These are phyloP conservation scores for Thielaviopsis musarum DNA, from an alignment of 2,329 filamentous ascomycete species.

Conservation along the genomic window DNA sequence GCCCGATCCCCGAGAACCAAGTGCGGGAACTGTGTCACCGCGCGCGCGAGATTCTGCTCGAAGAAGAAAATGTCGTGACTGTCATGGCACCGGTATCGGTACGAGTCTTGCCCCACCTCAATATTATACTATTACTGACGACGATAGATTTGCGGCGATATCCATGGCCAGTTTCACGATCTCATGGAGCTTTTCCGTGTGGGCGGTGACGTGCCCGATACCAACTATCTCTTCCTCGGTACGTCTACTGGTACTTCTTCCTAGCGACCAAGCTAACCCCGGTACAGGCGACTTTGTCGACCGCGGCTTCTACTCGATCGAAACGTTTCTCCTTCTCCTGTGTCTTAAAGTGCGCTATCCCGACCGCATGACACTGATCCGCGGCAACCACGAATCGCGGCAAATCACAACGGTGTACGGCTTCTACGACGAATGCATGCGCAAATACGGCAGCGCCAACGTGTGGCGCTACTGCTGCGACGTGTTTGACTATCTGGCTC, in stretches of 20 bases:
- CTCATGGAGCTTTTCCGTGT: constrained; percentile 93
- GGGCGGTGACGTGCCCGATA: constrained; percentile 84
- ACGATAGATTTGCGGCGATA: constrained; percentile 75
- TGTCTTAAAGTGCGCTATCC: constrained; percentile 96
- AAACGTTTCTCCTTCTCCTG: constrained; percentile 87
- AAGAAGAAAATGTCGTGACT: constrained; percentile 92
- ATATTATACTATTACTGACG: constrained; percentile 8
- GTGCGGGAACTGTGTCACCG: constrained; percentile 97
- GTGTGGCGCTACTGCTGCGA: constrained; percentile 97
- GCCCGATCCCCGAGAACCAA: constrained; percentile 86
- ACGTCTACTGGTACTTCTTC: constrained; percentile 14
- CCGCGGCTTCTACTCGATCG: constrained; percentile 92
- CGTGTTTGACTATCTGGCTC: constrained; percentile 89
- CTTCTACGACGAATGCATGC: constrained; percentile 92
- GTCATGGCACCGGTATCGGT: constrained; percentile 90
- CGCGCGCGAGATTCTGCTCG: constrained; percentile 84
- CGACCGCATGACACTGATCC: constrained; percentile 88
- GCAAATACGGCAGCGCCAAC: constrained; percentile 92
- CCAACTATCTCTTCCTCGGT: constrained; percentile 96
- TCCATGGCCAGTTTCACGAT: constrained; percentile 93
- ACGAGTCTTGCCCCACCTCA: constrained; percentile 20
- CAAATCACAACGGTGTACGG: constrained; percentile 97
- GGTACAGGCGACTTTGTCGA: constrained; percentile 79
- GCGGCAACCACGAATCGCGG: constrained; percentile 88
- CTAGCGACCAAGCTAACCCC: not conserved